Percentiles rank a stretch among this genome's conserved stretches.
Conservation (phyloP, 192 early-diverging fungal genomes). For the Rhizoclosmatium globosum region DNA sequence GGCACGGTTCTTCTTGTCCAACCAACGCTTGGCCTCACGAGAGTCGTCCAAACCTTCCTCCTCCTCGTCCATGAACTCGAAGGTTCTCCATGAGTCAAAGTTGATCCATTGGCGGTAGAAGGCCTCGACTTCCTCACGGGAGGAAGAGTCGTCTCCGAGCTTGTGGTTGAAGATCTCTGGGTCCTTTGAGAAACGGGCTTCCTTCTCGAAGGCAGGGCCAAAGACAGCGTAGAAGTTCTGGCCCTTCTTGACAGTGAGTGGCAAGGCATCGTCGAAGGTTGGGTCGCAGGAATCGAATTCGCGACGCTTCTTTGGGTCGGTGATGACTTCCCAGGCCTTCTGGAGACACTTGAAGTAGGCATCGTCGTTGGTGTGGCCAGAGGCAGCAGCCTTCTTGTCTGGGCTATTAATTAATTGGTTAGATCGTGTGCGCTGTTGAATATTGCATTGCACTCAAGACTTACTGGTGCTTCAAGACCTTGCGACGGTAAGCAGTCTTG, state of each 20-base stretch:
- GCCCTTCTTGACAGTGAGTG: constrained; percentile 72
- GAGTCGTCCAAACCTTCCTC: constrained; percentile 83
- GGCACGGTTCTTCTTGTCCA: constrained; percentile 95
- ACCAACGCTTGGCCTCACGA: constrained; percentile 96
- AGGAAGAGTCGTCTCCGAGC: constrained; percentile 75
- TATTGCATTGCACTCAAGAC: not conserved
- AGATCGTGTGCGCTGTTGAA: not conserved
- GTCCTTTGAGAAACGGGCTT: constrained; percentile 90
- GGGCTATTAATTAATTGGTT: constrained; percentile 55
- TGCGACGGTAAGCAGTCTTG: constrained; percentile 87
- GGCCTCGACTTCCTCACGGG: constrained; percentile 71
- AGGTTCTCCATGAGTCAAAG: constrained; percentile 98
- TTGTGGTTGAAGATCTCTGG: constrained; percentile 70
- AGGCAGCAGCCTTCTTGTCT: constrained; percentile 93
- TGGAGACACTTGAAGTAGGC: constrained; percentile 99
- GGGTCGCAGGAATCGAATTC: constrained; percentile 98
- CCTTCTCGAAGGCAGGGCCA: constrained; percentile 84
- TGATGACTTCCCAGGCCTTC: constrained; percentile 90
- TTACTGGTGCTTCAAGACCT: constrained; percentile 93
- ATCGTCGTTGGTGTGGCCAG: constrained; percentile 82
- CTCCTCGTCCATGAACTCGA: constrained; percentile 99
- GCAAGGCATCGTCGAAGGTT: constrained; percentile 75
- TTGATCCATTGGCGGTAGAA: constrained; percentile 82
- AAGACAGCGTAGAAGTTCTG: constrained; percentile 84
- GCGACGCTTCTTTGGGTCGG: constrained; percentile 85